Evolutionary conservation across 2,329 filamentous ascomycete species (phyloP), one percentile per base, ranked within the genome.

Genomic region (Pleoardoris graminearum): DNA sequence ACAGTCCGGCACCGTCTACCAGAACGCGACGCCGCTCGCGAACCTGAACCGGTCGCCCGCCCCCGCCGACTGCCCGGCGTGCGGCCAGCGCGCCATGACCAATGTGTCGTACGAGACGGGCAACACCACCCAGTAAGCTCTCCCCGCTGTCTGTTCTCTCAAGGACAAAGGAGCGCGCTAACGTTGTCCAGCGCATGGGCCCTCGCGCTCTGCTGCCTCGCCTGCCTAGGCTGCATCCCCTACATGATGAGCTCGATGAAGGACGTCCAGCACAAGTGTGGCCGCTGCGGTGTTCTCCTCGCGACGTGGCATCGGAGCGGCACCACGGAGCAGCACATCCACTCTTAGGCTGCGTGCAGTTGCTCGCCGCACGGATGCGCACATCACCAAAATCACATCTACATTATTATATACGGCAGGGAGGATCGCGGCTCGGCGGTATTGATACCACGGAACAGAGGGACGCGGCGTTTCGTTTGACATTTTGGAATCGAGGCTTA

Each of bases 251-350:
- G 72, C 22, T 73, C 70, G 37, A 66, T 78, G 47, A 81, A 81
- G 64, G 76, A 81, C 48, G 76, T 78, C 3, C 64, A 76, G 55
- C 79, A 81, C 59, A 74, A 74, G 53, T 81, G 79, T 50, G 76
- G 77, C 1, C 69, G 72, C 27, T 81, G 79, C 52, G 74, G 75
- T 29, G 68, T 69, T 1, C 54, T 76, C 50, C 70, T 81, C 39
- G 79, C 77, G 0, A 76, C 73, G 0, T 81, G 77, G 76, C 78
- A 81, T 65, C 73, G 76, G 5, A 79, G 76, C 55, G 79, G 78
- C 0, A 72, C 71, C 25, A 75, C 77, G 0, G 75, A 79, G 57
- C 74, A 80, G 32, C 70, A 78, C 35, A 71, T 73, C 37, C 72
- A 75, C 56, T 59, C 61, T 32, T 74, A 65, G 38, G 41, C 21